Base-by-base conservation (phyloP, 352 stramenopile genomes). In the Phytophthora hybrid region DNA sequence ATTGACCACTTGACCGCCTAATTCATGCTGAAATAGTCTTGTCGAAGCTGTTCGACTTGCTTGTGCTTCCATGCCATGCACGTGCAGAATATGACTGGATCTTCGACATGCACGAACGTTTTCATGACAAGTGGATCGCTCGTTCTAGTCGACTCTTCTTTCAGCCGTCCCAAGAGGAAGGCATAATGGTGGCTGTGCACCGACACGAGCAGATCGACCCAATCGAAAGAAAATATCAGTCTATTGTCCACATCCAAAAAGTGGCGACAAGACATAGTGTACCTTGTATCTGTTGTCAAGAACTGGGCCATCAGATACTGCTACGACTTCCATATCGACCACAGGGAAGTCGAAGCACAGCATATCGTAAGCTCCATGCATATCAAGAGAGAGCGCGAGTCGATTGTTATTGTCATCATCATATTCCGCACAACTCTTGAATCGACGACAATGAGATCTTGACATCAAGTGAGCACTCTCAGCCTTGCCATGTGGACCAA, bases 211-310 rank as follows among this genome's bases (percentile, higher is more conserved):
- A 58, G 16, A 16, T 41, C 23, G 11, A 58, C 52, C 52, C 41
- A 5, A 31, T 0, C 29, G 29, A 31, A 31, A 31, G 29, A 31
- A 31, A 31, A 31, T 31, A 4, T 7, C 29, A 31, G 29, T 31
- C 29, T 31, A n/a, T 4, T 31, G 29, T 7, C 29, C 29, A 31
- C 29, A 31, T 31, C 29, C 4, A 58, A 58, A 32, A 19, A 7
- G 29, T 31, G 29, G 21, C 31, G 7, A 37, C 11, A 16, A 31
- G 10, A 32, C 18, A 21, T 19, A 4, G 0, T 5, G 9, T 58
- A 58, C 52, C 67, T 23, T 37, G 26, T 58, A 39, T 58, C 26
- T 58, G 52, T 58, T 39, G 14, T 58, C 26, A 21, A 58, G 14
- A 58, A 58, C 19, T n/a, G 23, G 52, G 7, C 18, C 41, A n/a